Evolutionary conservation across 257 asterid genomes (phyloP), one percentile per base, ranked within the genome.

Genomic region (Solanum acaule): DNA sequence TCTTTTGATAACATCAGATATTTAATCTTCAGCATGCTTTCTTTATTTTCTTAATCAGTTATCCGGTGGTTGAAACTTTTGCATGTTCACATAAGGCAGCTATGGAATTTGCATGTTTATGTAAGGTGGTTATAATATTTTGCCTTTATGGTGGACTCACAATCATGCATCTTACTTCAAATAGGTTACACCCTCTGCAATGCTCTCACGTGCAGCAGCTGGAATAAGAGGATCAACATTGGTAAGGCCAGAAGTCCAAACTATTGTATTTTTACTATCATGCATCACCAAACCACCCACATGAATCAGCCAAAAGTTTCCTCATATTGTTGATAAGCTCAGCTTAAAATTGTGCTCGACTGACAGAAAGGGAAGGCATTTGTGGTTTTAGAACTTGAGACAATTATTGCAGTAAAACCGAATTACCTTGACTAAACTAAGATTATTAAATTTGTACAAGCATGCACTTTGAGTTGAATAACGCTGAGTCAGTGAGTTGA

Each of bases 201-300:
- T 96, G 96, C 94, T 97, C 79, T 95, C 99, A 14, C 99, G 99
- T 75, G 90, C 98, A 35, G 98, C 99, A 16, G 98, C 99, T 87
- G 99, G 99, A 87, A 97, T 97, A 88, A 91, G 99, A 92, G 99
- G 99, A 88, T 92, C 98, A n/a, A 97, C 99, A 86, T 82, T 96
- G 98, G 99, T 96, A 90, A 90, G 93, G 86, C 75, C 25, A 46
- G 46, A 73, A 46, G 31, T 49, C 11, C 42, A 29, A 81, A 29
- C 85, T 79, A 79, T 14, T 25, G 27, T 16, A 46, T 29, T 31
- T 29, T 46, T 9, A 79, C 37, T 29, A 15, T 27, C 65, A 16
- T 27, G 27, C 65, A 44, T 63, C 86, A 29, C 42, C 56, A 16
- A 81, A 29, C 6, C 40, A 15, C 27, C 40, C 31, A 44, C 40